Percentiles rank a stretch among this genome's conserved stretches.
These are phyloP conservation scores for Xylaria bambusicola DNA, from an alignment of 495 filamentous ascomycete genomes.

Conservation along the genomic window DNA sequence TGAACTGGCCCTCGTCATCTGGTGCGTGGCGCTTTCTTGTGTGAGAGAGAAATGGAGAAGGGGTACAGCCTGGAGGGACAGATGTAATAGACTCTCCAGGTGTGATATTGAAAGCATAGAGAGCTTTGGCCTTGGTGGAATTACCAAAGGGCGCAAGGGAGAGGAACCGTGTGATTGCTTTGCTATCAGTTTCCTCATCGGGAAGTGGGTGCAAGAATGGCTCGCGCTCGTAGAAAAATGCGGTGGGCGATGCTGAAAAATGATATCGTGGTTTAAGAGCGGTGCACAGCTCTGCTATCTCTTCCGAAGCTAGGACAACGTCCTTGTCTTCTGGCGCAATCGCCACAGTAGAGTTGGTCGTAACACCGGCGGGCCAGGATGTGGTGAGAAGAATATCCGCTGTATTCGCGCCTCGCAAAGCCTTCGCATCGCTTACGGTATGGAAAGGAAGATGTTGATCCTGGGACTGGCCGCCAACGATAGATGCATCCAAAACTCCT, in stretches of 20 bases:
- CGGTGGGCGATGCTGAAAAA: constrained; percentile 64
- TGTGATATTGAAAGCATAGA: constrained; percentile 87
- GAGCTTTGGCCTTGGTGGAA: constrained; percentile 71
- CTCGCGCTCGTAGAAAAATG: constrained; percentile 83
- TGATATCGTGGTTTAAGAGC: constrained; percentile 85
- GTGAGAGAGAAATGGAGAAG: constrained; percentile 62
- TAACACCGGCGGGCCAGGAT: constrained; percentile 77
- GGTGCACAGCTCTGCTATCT: constrained; percentile 72
- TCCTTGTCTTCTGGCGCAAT: constrained; percentile 52
- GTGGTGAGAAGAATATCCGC: constrained; percentile 86
- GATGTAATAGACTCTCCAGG: constrained; percentile 55
- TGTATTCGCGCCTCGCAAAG: constrained; percentile 68
- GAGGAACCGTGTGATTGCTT: constrained; percentile 80
- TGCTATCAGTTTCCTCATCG: constrained; percentile 39
- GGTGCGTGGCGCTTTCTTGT: constrained; percentile 62
- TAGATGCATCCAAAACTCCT: constrained; percentile 60
- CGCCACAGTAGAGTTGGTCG: constrained; percentile 47
- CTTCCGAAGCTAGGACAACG: constrained; percentile 43
- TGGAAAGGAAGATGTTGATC: constrained; percentile 70
- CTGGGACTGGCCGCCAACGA: constrained; percentile 54
- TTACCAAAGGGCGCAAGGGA: constrained; percentile 80
- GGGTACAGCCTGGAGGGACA: constrained; percentile 68
- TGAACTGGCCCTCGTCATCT: constrained; percentile 55
- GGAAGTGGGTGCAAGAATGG: constrained; percentile 73
- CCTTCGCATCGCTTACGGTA: constrained; percentile 71